Evolutionary conservation across 2,329 filamentous ascomycete genomes (phyloP), one percentile per base, ranked within the genome.

Genomic region (Trichoderma guizhouense): DNA sequence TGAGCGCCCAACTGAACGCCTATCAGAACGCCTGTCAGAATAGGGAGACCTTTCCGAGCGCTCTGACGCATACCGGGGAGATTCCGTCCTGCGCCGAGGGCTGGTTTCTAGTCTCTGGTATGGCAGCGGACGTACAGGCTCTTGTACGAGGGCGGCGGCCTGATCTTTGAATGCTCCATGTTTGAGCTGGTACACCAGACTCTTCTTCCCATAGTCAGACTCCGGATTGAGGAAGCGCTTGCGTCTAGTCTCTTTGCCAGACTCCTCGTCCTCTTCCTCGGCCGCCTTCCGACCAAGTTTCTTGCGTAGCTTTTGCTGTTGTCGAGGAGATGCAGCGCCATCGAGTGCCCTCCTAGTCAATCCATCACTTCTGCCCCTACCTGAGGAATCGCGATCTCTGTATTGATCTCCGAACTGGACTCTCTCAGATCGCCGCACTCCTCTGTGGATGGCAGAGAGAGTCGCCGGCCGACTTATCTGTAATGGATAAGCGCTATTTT

Each of bases 361-460:
- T 71, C 76, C 11, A 73, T 67, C 18, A 69, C 47, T 53, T 73
- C 76, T 18, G 66, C 73, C 72, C 74, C 76, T 32, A 64, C 72
- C 5, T 34, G 61, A 61, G 58, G 73, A 72, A 58, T 70, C 73
- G 30, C 64, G 65, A 24, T 67, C 68, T 51, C 47, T 51, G 62
- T 73, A 72, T 66, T 70, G 8, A 36, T 76, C 75, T 32, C 78
- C 77, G 72, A 75, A 76, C 60, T 79, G 77, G 51, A 74, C 79
- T 73, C 79, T 76, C 77, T 85, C 75, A 75, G 88, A 80, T 79
- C 83, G 77, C 58, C 90, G 88, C 69, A 93, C 84, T 15, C 92
- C 92, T 60, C 87, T 85, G 74, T 90, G 88, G 77, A 94, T 94
- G 57, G 91, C 91, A 11, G 91, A 92, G 72, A 93, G 85, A 55